Conservation (phyloP, 192 early-diverging fungal species). For the Gaertneriomyces sp. region DNA sequence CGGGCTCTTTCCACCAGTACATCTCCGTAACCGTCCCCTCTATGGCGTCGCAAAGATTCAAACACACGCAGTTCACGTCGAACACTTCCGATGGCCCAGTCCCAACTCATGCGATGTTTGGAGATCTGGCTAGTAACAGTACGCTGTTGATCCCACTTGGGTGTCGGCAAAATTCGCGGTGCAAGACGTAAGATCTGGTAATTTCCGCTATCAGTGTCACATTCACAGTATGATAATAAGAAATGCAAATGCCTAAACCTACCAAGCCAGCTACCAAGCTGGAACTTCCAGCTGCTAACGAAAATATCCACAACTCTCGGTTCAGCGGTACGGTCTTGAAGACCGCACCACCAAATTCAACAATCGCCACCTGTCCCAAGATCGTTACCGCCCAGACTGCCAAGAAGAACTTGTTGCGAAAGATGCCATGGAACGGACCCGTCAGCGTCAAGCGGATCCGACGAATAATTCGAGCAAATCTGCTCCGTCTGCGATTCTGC, state of each 20-base stretch:
- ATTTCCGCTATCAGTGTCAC: not conserved
- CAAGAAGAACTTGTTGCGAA: constrained; percentile 74
- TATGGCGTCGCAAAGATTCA: not conserved
- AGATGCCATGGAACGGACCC: constrained; percentile 62
- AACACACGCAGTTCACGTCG: not conserved
- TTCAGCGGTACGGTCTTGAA: constrained; percentile 61
- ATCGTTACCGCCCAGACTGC: constrained; percentile 71
- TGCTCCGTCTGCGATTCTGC: not conserved
- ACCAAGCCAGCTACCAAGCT: constrained; percentile 74
- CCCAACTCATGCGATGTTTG: not conserved
- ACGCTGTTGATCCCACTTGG: constrained; percentile 1
- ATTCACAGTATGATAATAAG: not conserved
- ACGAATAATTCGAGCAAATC: not conserved
- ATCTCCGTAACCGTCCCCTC: not conserved
- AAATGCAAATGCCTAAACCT: constrained; percentile 37
- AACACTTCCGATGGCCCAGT: not conserved
- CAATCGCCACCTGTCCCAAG: constrained; percentile 76
- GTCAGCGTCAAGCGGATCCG: no score
- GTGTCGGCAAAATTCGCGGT: not conserved
- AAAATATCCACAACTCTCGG: constrained; percentile 75
- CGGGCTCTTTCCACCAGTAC: not conserved
- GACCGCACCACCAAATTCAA: constrained; percentile 79
- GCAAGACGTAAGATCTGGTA: not conserved
- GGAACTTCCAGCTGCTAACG: constrained; percentile 67
- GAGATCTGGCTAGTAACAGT: not conserved